These are phyloP conservation scores for Leccinum subrobustum DNA, from an alignment of 1,284 basidiomycete genomes.

Conservation along the genomic window DNA sequence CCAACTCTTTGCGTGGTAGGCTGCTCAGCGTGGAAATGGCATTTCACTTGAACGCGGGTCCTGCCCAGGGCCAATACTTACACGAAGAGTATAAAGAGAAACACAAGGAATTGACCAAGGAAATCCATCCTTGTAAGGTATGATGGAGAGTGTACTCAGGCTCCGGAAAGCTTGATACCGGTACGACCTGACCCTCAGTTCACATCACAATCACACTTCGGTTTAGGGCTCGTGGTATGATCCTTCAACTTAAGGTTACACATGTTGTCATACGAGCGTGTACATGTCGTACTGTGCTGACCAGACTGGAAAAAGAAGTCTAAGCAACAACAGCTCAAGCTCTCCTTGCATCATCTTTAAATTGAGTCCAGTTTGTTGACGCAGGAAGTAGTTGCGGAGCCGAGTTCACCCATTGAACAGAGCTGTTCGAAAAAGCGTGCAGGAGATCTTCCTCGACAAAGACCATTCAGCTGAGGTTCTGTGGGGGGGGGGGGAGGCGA, in stretches of 20 bases:
- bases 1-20: slow-evolving; percentile 98
- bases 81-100: slow-evolving; percentile 94
- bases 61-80: slow-evolving; percentile 90
- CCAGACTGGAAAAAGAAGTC: slow-evolving; percentile 80
- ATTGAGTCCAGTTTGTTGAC: slow-evolving; percentile 26
- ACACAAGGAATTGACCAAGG: slow-evolving; percentile 83
- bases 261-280: slow-evolving; percentile 88
- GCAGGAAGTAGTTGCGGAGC: slow-evolving; percentile 34
- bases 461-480: slow-evolving; percentile 68
- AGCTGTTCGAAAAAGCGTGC: slow-evolving; percentile 67
- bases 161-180: slow-evolving; percentile 5
- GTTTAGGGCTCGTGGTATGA: slow-evolving; percentile 99
- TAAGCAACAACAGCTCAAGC: slow-evolving; percentile 68
- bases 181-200: slow-evolving; percentile 45
- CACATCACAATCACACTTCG: slow-evolving; percentile 86
- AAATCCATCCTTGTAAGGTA: slow-evolving; percentile 85
- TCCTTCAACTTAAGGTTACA: slow-evolving; percentile 83
- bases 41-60: slow-evolving; percentile 94
- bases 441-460: slow-evolving; percentile 72
- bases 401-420: slow-evolving; percentile 50
- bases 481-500: slow-evolving; percentile 49
- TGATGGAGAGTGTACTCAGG: slow-evolving; percentile 65
- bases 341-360: slow-evolving; percentile 51
- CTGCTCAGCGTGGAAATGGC: slow-evolving; percentile 89
- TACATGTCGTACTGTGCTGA: slow-evolving; percentile 95